Evolutionary conservation across 352 stramenopile genomes (phyloP), one percentile per base, ranked within the genome.

Genomic region (Pythium grandisporangium): DNA sequence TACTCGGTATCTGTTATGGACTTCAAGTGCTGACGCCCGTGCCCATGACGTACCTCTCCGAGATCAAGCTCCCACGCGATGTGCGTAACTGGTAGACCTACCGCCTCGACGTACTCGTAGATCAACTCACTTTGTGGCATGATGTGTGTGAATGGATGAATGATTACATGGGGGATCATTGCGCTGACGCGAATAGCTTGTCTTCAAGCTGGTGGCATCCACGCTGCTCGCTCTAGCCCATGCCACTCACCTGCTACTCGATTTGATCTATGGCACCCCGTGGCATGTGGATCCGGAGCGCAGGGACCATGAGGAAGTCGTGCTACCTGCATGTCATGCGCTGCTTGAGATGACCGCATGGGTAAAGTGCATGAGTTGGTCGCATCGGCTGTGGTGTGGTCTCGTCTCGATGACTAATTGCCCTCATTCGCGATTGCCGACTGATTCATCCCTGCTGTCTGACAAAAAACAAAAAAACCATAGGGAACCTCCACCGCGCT

Each of bases 31-130:
- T 87, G 6, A 51, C 52, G 38, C 61, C 69, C 0, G 58, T 76
- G 38, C 63, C 74, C 27, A 87, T 74, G 64, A 87, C 74, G 11
- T 87, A 87, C 39, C 58, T 87, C 22, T 87, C 74, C 1, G 74
- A 87, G 51, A 87, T 87, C 35, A 64, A 66, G 4, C 84, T 84
- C 51, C 74, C 74, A 1, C 42, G 71, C n/a, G 70, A 87, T 32
- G 74, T 84, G 42, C 33, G 66, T 70, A 14, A 10, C 17, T 22
- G 14, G 12, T 25, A n/a, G n/a, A n/a, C n/a, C n/a, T n/a, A n/a
- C n/a, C n/a, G n/a, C n/a, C n/a, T n/a, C n/a, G n/a, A n/a, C n/a
- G n/a, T n/a, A n/a, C n/a, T n/a, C n/a, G n/a, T n/a, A n/a, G n/a
- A n/a, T n/a, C n/a, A n/a, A n/a, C n/a, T n/a, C n/a, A n/a, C n/a